Percentiles rank a stretch among this genome's conserved stretches.
Evolutionary conservation across 2,329 filamentous ascomycete species (phyloP).

Genomic region (Penicillium olsonii): DNA sequence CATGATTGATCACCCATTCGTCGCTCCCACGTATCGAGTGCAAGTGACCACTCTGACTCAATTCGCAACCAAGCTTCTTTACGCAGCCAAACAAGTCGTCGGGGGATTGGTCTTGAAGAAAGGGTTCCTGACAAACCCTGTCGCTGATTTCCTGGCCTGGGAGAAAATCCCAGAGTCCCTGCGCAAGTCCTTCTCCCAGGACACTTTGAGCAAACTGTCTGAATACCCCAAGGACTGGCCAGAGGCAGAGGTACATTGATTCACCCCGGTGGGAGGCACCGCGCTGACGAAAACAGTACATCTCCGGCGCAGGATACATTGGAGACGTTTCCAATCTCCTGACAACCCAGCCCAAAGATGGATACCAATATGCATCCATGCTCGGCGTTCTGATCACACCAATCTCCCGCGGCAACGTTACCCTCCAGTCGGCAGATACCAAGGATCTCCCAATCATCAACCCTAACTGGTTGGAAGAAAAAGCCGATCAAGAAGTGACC

Average conservation of each 20-base stretch:
- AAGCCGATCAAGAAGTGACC: slow-evolving; percentile 46
- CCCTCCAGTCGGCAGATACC: slow-evolving; percentile 30
- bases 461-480: slow-evolving; percentile 48
- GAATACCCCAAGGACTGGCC: slow-evolving; percentile 39
- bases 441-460: slow-evolving; percentile 46
- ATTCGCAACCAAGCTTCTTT: slow-evolving; percentile 16
- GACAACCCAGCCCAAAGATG: slow-evolving; percentile 21
- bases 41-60: slow-evolving; percentile 26
- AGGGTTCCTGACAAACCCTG: slow-evolving; percentile 27
- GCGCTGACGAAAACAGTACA: slow-evolving; percentile 17
- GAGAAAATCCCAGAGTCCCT: slow-evolving; percentile 34
- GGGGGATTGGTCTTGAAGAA: slow-evolving; percentile 14
- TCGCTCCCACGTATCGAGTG: slow-evolving; percentile 31
- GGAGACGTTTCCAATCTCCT: slow-evolving; percentile 27
- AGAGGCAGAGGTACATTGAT: slow-evolving; percentile 32
- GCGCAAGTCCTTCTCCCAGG: slow-evolving; percentile 20
- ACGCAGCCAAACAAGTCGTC: slow-evolving; percentile 14
- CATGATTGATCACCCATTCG: slow-evolving; percentile 37
- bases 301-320: slow-evolving; percentile 26
- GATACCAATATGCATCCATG: slow-evolving; percentile 29
- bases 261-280: not conserved
- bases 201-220: slow-evolving; percentile 18
- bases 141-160: slow-evolving; percentile 30
- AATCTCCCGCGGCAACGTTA: slow-evolving; percentile 49
- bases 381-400: slow-evolving; percentile 32